Evolutionary conservation across 2,329 filamentous ascomycete genomes (phyloP), one percentile per base, ranked within the genome.

Genomic region (Ophiostoma piceae): DNA sequence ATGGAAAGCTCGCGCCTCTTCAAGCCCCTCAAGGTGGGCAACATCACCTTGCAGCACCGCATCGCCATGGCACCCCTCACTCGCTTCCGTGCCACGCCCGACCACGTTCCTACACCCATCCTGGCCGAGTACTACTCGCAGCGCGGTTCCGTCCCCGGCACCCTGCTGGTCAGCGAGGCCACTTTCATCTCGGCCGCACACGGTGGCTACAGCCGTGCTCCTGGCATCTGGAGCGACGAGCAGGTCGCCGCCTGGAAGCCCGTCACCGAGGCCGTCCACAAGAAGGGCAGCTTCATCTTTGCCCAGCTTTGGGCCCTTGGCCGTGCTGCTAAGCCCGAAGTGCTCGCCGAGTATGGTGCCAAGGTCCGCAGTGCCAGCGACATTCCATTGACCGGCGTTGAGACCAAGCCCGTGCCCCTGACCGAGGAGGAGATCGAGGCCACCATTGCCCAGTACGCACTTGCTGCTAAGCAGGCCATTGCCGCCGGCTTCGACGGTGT

Each of bases 401-500:
- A 67, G 11, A 26, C 51, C 9, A 54, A 47, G 37, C 70, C 70
- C 1, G 64, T 68, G 11, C 90, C 90, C 1, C 85, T 93, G 84
- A 88, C 85, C 0, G 79, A 85, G 29, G 79, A 83, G 1, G 89
- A 92, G 54, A 92, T 94, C 71, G 82, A 87, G 71, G 77, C 84
- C 4, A 80, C 89, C 73, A 90, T 91, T 78, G 76, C 77, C 4
- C 85, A 86, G 2, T 92, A 84, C 79, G 84, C 82, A 1, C 83
- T 81, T 0, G 83, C 83, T 0, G 79, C 83, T 0, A 80, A 82
- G 73, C 80, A 86, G 22, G 84, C 90, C 0, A 77, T 92, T 1
- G 81, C 82, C 41, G 87, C 85, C 0, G 91, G 90, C 0, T 89
- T 89, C 72, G 89, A 91, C 74, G 86, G 86, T 6, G 83, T 91